Percentiles rank a stretch among this genome's conserved stretches.
Conservation (phyloP, 1,284 basidiomycete species). For the Inonotus hispidus region DNA sequence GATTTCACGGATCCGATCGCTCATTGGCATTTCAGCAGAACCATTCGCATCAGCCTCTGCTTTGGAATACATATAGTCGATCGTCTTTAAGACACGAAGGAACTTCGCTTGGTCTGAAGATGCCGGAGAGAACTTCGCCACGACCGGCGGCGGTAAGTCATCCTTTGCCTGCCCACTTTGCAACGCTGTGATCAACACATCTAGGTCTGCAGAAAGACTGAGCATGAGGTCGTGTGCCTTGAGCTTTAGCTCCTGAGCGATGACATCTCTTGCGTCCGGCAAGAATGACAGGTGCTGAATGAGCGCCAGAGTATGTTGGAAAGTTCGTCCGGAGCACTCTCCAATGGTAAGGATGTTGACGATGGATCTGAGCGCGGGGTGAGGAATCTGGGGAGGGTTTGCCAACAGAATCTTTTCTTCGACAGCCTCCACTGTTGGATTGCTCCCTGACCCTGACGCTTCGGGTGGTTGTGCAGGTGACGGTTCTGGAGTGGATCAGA, state of each 20-base stretch:
- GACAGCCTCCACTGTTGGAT: slow-evolving; percentile 31
- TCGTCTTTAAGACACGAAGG: slow-evolving; percentile 87
- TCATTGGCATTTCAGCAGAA: slow-evolving; percentile 40
- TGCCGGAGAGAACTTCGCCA: slow-evolving; percentile 86
- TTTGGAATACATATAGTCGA: slow-evolving; percentile 84
- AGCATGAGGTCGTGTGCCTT: slow-evolving; percentile 86
- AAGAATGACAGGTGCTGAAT: slow-evolving; percentile 88
- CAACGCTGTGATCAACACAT: slow-evolving; percentile 65
- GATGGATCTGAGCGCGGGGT: slow-evolving; percentile 76
- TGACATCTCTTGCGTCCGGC: slow-evolving; percentile 80
- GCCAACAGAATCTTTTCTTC: slow-evolving; percentile 65
- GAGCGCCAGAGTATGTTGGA: slow-evolving; percentile 83
- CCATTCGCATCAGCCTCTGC: background rate
- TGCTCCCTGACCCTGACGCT: slow-evolving; percentile 26
- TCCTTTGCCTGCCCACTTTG: slow-evolving; percentile 47
- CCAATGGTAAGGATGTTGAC: slow-evolving; percentile 92
- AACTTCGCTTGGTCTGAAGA: slow-evolving; percentile 93
- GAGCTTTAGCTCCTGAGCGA: slow-evolving; percentile 79
- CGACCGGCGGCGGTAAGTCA: slow-evolving; percentile 58
- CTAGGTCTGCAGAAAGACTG: slow-evolving; percentile 67
- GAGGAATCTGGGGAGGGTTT: slow-evolving; percentile 78
- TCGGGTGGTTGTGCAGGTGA: slow-evolving; percentile 21
- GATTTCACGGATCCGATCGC: slow-evolving; percentile 78
- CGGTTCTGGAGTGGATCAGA: background rate
- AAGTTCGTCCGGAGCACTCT: slow-evolving; percentile 92